A percentile compares a stretch with the other conserved stretches of the same genome.
Conservation (phyloP, 352 stramenopile genomes). For the Globisporangium uncinulatum region DNA sequence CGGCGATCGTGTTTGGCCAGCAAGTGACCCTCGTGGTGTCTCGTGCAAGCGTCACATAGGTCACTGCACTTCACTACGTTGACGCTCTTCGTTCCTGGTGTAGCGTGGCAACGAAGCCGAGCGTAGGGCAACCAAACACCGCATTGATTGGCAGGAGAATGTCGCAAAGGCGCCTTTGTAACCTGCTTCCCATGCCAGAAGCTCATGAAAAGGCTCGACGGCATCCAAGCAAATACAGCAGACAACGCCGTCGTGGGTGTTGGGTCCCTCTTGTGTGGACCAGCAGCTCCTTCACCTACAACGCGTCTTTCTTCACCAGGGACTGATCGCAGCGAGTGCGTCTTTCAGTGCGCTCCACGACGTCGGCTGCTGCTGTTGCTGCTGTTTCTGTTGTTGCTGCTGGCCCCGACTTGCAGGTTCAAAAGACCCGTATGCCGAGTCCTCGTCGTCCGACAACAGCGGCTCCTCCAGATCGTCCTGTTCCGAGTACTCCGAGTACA, state of each 20-base stretch:
- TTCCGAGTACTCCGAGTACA: slow-evolving; percentile 12
- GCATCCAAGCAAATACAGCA: no score
- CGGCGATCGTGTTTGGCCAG: no score
- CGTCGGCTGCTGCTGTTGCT: slow-evolving; percentile 15
- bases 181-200: slow-evolving; percentile 45
- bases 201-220: slow-evolving; percentile 47
- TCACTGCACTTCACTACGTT: no score
- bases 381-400: slow-evolving; percentile 9
- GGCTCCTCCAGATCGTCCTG: slow-evolving; percentile 59
- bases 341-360: slow-evolving; percentile 52
- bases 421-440: slow-evolving; percentile 67
- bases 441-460: slow-evolving; percentile 63
- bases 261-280: no score
- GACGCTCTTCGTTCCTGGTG: no score
- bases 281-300: no score
- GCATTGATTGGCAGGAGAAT: slow-evolving; percentile 37
- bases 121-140: slow-evolving; percentile 47
- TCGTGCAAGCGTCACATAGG: no score
- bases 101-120: slow-evolving; percentile 30
- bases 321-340: slow-evolving; percentile 58
- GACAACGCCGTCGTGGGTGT: no score
- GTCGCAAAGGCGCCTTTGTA: slow-evolving; percentile 44
- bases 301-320: slow-evolving; percentile 33
- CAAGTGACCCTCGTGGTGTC: no score
- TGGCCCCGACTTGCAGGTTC: slow-evolving; percentile 9